Percentiles rank a stretch among this genome's conserved stretches.
Evolutionary conservation across 768 basidiomycete species (phyloP).

Genomic region (Suillus weaverae): DNA sequence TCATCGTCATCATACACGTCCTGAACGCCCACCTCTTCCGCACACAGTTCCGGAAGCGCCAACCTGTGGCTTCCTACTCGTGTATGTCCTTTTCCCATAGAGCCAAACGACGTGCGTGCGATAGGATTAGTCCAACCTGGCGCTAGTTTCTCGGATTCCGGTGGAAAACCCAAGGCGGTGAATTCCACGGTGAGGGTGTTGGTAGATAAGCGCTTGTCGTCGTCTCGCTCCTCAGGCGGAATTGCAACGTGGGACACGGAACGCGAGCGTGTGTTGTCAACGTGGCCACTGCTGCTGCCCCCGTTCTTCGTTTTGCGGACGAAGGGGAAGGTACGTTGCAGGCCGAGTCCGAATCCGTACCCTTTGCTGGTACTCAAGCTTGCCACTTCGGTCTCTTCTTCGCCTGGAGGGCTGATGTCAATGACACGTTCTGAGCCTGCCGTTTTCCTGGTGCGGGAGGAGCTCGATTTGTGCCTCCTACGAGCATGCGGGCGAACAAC

Average conservation of each 20-base stretch:
- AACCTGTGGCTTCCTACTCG: slow-evolving; percentile 16
- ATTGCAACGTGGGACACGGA: slow-evolving; percentile 25
- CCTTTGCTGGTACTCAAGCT: slow-evolving; percentile 34
- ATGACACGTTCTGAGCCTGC: slow-evolving; percentile 15
- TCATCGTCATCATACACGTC: slow-evolving; percentile 25
- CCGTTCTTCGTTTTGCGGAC: slow-evolving; percentile 24
- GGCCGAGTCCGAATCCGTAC: slow-evolving; percentile 35
- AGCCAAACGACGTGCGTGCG: slow-evolving; percentile 15
- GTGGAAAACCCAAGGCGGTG: slow-evolving; percentile 17
- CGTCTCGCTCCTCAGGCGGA: slow-evolving; percentile 22
- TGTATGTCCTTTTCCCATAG: slow-evolving; percentile 11
- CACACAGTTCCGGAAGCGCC: slow-evolving; percentile 23
- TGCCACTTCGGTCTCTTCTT: slow-evolving; percentile 25
- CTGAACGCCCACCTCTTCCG: slow-evolving; percentile 12
- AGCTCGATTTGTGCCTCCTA: slow-evolving; percentile 19
- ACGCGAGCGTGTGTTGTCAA: slow-evolving; percentile 12
- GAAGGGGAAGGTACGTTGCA: slow-evolving; percentile 29
- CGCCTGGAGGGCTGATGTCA: slow-evolving; percentile 15
- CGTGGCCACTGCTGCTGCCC: slow-evolving; percentile 19
- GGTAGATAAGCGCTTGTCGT: slow-evolving; percentile 32
- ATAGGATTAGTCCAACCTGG: slow-evolving; percentile 32
- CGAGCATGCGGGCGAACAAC: slow-evolving; percentile 49
- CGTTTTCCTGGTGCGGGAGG: not conserved
- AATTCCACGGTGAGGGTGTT: slow-evolving; percentile 21
- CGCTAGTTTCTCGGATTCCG: slow-evolving; percentile 34